phyloP scores from a whole-genome alignment of 306 rosid genomes.

The Betula pendula region DNA sequence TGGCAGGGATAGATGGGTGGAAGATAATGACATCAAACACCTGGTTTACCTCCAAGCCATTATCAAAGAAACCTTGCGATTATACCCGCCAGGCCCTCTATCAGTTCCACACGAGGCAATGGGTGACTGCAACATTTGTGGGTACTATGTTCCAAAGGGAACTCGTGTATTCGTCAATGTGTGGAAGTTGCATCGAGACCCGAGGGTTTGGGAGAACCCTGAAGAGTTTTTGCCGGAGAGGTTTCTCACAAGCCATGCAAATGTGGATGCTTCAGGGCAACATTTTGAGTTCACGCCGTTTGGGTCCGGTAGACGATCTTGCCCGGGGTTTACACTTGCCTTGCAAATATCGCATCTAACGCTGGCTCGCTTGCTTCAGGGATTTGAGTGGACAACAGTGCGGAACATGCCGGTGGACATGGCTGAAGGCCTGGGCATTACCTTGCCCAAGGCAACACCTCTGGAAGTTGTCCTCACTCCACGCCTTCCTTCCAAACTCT shows the following conservation, averaged over 20 bases:
- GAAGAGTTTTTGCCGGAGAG: conserved; percentile 55
- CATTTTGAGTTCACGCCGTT: conserved; percentile 56
- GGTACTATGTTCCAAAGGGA: conserved; percentile 42
- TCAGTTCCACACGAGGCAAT: conserved; percentile 57
- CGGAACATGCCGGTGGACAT: conserved; percentile 37
- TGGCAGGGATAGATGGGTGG: conserved; percentile 46
- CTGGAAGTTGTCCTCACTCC: conserved; percentile 38
- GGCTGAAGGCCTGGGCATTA: conserved; percentile 51
- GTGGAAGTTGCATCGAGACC: conserved; percentile 65
- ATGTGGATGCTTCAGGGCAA: conserved; percentile 34
- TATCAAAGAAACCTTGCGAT: conserved; percentile 47
- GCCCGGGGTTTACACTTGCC: conserved; percentile 53
- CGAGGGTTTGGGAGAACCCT: conserved; percentile 43
- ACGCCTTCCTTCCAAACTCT: conserved; percentile 20
- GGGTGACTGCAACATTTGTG: conserved; percentile 42
- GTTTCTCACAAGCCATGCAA: conserved; percentile 33
- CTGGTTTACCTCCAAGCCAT: conserved; percentile 52
- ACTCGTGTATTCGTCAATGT: conserved; percentile 51
- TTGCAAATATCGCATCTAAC: conserved; percentile 40
- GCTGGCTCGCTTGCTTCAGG: conserved; percentile 53
- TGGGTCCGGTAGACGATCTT: conserved; percentile 55
- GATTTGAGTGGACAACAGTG: conserved; percentile 40
- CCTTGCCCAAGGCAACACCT: conserved; percentile 47
- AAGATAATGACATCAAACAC: conserved; percentile 38
- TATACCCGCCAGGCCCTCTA: conserved; percentile 56